phyloP scores from a whole-genome alignment of 345 rosid genomes.

The Acer negundo region DNA sequence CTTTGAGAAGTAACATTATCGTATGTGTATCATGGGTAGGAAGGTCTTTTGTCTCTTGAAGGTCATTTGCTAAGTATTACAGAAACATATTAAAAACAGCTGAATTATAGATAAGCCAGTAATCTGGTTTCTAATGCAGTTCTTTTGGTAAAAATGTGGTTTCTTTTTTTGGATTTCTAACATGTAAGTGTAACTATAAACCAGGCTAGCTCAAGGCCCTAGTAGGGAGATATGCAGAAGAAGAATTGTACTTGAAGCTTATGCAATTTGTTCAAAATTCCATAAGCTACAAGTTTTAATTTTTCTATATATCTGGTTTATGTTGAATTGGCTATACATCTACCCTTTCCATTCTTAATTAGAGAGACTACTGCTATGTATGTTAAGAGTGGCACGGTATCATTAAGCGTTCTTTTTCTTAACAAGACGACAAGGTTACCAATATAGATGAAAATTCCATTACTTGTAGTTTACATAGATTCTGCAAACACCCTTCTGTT shows the following conservation, averaged over 20 bases:
- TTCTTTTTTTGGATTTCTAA: background rate
- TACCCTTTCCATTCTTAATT: background rate
- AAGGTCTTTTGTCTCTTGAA: background rate
- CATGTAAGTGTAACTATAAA: background rate
- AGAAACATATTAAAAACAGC: background rate
- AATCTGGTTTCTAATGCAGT: background rate
- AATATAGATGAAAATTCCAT: too few relatives aligned
- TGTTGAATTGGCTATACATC: background rate
- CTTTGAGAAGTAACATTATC: conserved; percentile 33
- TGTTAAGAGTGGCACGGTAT: background rate
- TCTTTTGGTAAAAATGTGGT: conserved; percentile 7
- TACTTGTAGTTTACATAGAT: background rate
- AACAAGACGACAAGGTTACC: background rate
- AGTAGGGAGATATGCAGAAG: background rate
- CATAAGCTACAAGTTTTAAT: background rate
- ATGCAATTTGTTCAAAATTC: background rate
- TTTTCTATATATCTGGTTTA: too few relatives aligned
- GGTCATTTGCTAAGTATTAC: background rate
- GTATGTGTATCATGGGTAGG: background rate
- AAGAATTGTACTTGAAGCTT: background rate
- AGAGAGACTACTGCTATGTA: background rate
- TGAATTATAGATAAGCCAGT: background rate
- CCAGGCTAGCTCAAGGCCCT: background rate
- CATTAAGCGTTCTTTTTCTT: background rate
- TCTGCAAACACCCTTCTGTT: background rate